Evolutionary conservation across 768 basidiomycete genomes (phyloP).

Genomic region (Grammothele lineata): DNA sequence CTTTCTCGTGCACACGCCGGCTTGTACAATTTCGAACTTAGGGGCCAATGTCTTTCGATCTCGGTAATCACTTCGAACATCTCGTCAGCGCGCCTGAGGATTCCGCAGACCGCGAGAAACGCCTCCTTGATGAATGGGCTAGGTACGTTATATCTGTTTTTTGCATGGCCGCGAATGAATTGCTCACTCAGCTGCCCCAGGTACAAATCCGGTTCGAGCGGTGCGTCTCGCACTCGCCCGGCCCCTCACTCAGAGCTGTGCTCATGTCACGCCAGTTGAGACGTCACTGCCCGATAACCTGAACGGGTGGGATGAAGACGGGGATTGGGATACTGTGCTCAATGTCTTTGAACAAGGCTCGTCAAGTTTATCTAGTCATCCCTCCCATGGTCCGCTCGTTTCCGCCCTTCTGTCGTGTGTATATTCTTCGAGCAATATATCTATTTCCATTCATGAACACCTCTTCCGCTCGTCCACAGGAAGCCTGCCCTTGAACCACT

Average conservation of each 20-base stretch:
- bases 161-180: no score
- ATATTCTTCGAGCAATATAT: slow-evolving; percentile 1
- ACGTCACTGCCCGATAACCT: background rate
- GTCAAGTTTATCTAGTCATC: background rate
- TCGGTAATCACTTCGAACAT: slow-evolving; percentile 14
- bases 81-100: slow-evolving; percentile 20
- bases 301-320: slow-evolving; percentile 8
- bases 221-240: no score
- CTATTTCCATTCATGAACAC: background rate
- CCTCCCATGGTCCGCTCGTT: background rate
- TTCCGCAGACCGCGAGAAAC: slow-evolving; percentile 20
- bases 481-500: slow-evolving; percentile 25
- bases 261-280: no score
- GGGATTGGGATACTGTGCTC: slow-evolving; percentile 19
- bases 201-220: no score
- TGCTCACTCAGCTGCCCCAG: no score
- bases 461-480: slow-evolving; percentile 13
- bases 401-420: slow-evolving; percentile 20
- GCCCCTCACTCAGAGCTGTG: no score
- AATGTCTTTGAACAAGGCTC: slow-evolving; percentile 8
- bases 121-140: slow-evolving; percentile 25
- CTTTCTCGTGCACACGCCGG: no score
- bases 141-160: slow-evolving; percentile 11
- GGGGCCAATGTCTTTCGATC: slow-evolving; percentile 1
- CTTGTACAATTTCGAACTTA: no score